These are phyloP conservation scores for Agastache rugosa DNA, from an alignment of 257 asterid genomes.

Conservation along the genomic window DNA sequence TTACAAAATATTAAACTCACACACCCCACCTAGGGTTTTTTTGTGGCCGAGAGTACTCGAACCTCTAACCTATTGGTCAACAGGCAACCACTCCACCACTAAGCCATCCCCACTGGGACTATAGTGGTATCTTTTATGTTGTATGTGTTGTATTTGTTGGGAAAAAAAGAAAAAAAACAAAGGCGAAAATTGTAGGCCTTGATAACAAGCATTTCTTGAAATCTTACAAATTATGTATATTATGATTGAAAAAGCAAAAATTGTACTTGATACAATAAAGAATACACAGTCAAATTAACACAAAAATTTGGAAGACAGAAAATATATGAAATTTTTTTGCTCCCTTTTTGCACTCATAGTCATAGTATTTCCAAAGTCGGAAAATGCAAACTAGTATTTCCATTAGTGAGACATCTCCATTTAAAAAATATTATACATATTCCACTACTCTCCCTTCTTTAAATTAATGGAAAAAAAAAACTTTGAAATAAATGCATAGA, in stretches of 20 bases:
- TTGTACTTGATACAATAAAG: not conserved
- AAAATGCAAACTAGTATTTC: not conserved
- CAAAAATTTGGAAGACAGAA: not conserved
- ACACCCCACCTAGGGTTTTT: too few species aligned
- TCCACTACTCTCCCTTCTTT: not conserved
- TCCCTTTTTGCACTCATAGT: not conserved
- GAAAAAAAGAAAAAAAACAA: too few species aligned
- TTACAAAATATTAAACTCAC: too few species aligned
- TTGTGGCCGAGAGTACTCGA: too few species aligned
- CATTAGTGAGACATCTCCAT: not conserved
- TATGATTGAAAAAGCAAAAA: not conserved
- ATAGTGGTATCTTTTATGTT: not conserved
- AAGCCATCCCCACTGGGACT: too few species aligned
- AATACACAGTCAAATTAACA: not conserved
- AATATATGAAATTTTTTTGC: not conserved
- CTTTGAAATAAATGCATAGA: not conserved
- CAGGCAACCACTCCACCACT: too few species aligned
- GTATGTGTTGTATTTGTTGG: not conserved
- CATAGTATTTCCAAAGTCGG: not conserved
- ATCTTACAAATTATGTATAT: not conserved
- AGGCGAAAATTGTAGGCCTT: not conserved
- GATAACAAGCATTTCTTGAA: not conserved
- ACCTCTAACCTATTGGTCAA: too few species aligned
- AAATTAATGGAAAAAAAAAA: not conserved
- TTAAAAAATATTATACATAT: not conserved